These are phyloP conservation scores for Macrolepiota albuminosa DNA, from an alignment of 768 basidiomycete genomes.

Conservation along the genomic window DNA sequence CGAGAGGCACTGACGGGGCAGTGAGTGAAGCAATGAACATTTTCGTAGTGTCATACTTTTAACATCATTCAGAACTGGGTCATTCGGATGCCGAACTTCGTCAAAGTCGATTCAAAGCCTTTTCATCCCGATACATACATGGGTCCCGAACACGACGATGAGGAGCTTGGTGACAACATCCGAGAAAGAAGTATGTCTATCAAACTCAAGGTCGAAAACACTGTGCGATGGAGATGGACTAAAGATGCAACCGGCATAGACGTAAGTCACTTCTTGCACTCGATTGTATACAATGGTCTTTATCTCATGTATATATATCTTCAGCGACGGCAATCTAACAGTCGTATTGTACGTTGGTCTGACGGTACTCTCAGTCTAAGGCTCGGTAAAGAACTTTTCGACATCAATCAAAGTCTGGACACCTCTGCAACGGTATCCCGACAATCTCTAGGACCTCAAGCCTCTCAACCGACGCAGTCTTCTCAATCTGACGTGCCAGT, in stretches of 20 bases:
- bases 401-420: conserved; percentile 78
- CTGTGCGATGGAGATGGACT: conserved; percentile 92
- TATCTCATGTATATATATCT: conserved; percentile 1
- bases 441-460: conserved; percentile 42
- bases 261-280: conserved; percentile 43
- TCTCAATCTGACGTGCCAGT: conserved; percentile 25
- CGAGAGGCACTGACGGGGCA: conserved; percentile 74
- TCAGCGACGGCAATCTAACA: conserved; percentile 84
- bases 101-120: conserved; percentile 84
- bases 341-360: conserved; percentile 91
- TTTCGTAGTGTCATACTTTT: not conserved
- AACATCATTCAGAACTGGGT: conserved; percentile 69
- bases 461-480: conserved; percentile 37
- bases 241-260: conserved; percentile 71
- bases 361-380: conserved; percentile 90
- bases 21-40: conserved; percentile 42
- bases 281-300: conserved; percentile 2
- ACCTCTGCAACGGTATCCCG: conserved; percentile 65
- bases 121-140: conserved; percentile 86
- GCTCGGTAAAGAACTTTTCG: conserved; percentile 91
- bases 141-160: conserved; percentile 77
- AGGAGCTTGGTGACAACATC: conserved; percentile 54
- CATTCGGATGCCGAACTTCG: conserved; percentile 89
- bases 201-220: conserved; percentile 89
- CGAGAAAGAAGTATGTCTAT: conserved; percentile 81